Percentiles rank a stretch among this genome's conserved stretches.
Conservation (phyloP, 2,329 filamentous ascomycete species). For the Shiraia sp. region DNA sequence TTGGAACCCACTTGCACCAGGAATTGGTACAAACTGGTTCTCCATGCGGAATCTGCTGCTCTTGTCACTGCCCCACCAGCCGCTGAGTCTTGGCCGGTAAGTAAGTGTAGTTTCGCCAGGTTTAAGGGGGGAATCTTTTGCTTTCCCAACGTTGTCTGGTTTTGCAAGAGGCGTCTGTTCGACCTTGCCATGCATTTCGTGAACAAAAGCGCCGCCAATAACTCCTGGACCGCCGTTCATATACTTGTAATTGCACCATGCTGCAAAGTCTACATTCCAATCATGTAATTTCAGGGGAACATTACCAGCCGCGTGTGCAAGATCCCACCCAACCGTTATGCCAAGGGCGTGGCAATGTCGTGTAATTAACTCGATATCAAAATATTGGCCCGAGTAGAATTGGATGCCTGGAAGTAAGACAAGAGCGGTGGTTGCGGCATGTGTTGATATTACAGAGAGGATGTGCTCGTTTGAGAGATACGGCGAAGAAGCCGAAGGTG, state of each 20-base stretch:
- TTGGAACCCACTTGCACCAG: constrained; percentile 80
- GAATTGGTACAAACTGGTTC: constrained; percentile 75
- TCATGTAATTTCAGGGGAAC: constrained; percentile 79
- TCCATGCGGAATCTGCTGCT: constrained; percentile 79
- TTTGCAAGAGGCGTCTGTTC: constrained; percentile 11
- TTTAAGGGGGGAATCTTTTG: constrained; percentile 24
- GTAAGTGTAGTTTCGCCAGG: constrained; percentile 36
- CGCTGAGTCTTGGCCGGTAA: constrained; percentile 70
- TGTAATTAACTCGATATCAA: constrained; percentile 82
- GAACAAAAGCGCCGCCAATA: constrained; percentile 80
- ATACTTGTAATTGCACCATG: constrained; percentile 95
- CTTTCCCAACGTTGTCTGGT: constrained; percentile 24
- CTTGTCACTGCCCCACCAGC: constrained; percentile 89
- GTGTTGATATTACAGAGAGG: constrained; percentile 71
- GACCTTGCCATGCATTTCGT: constrained; percentile 72
- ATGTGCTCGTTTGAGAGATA: constrained; percentile 73
- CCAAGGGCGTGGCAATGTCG: constrained; percentile 71
- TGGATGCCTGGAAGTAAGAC: constrained; percentile 85
- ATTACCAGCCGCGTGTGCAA: constrained; percentile 85
- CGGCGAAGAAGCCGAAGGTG: constrained; percentile 56
- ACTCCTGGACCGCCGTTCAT: constrained; percentile 82
- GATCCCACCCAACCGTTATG: constrained; percentile 82
- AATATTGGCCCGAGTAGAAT: constrained; percentile 88
- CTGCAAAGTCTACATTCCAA: constrained; percentile 90
- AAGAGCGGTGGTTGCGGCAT: constrained; percentile 73